Evolutionary conservation across 2,329 filamentous ascomycete genomes (phyloP).

Genomic region (Aspergillus flavus): DNA sequence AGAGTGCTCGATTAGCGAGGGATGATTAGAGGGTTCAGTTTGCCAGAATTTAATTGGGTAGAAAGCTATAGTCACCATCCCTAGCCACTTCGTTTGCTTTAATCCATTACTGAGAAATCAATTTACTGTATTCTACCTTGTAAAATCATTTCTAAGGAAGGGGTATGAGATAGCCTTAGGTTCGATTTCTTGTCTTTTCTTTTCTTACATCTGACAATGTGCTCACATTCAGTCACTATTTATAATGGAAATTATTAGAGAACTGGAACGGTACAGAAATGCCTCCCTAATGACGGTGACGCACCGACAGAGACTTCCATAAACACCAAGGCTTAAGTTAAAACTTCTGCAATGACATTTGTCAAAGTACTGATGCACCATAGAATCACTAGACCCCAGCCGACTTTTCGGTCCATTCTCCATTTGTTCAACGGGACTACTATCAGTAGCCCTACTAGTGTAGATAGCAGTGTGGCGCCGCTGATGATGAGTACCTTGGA

Average conservation of each 20-base stretch:
- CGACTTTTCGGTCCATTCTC: slow-evolving; percentile 81
- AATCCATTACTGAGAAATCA: not conserved
- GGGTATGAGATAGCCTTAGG: not conserved
- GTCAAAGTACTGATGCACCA: slow-evolving; percentile 79
- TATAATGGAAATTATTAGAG: not conserved
- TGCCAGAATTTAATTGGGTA: not conserved
- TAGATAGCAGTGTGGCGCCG: slow-evolving; percentile 79
- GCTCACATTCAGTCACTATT: not conserved
- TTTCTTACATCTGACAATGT: not conserved
- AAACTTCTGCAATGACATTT: slow-evolving; percentile 79
- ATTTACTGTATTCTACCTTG: not conserved
- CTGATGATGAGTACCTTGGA: slow-evolving; percentile 83
- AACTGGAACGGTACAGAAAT: not conserved
- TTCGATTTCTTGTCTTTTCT: not conserved
- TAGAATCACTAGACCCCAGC: slow-evolving; percentile 74
- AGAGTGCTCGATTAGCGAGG: slow-evolving; percentile 58
- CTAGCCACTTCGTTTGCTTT: not conserved
- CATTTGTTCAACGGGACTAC: slow-evolving; percentile 83
- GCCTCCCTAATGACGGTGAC: not conserved
- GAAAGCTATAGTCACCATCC: not conserved
- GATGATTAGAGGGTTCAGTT: not conserved
- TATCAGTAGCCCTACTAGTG: slow-evolving; percentile 75
- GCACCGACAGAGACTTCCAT: too few relatives aligned
- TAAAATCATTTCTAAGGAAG: not conserved
- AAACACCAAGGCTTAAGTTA: slow-evolving; percentile 18